These are phyloP conservation scores for Ceratobasidium sp. DNA, from an alignment of 1,284 basidiomycete genomes.

Conservation along the genomic window DNA sequence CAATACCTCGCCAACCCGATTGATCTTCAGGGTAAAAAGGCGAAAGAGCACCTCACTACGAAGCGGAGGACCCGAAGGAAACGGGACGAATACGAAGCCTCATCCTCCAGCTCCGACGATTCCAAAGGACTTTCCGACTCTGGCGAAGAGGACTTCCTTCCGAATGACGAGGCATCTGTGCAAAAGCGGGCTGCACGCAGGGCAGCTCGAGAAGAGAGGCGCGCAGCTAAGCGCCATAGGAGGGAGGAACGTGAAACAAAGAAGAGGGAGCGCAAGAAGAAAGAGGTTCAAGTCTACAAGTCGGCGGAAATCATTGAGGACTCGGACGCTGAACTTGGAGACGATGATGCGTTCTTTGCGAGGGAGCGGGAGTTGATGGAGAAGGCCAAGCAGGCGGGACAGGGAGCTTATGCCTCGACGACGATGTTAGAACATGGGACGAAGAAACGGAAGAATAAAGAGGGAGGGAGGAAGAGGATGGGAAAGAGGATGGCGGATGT, in stretches of 20 bases:
- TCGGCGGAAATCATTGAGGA: slow-evolving; percentile 89
- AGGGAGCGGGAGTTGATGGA: slow-evolving; percentile 63
- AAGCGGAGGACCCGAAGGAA: slow-evolving; percentile 56
- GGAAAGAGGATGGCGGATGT: slow-evolving; percentile 26
- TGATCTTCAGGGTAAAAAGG: slow-evolving; percentile 74
- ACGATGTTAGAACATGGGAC: slow-evolving; percentile 47
- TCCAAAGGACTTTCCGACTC: slow-evolving; percentile 48
- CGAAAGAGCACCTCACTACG: slow-evolving; percentile 67
- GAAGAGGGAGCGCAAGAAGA: slow-evolving; percentile 58
- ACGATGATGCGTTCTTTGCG: slow-evolving; percentile 77
- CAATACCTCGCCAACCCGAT: slow-evolving; percentile 76
- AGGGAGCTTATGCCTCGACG: slow-evolving; percentile 51
- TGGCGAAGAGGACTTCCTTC: slow-evolving; percentile 50
- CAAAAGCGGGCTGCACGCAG: slow-evolving; percentile 51
- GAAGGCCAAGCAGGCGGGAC: slow-evolving; percentile 58
- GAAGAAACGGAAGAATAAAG: slow-evolving; percentile 49
- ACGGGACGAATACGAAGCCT: slow-evolving; percentile 56
- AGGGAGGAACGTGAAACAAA: slow-evolving; percentile 52
- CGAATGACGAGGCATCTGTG: slow-evolving; percentile 45
- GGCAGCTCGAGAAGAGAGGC: slow-evolving; percentile 41
- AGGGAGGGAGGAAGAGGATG: slow-evolving; percentile 14
- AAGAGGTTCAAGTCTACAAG: slow-evolving; percentile 79
- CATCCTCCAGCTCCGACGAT: slow-evolving; percentile 50
- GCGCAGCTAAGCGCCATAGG: slow-evolving; percentile 36
- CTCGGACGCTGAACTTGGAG: slow-evolving; percentile 78